phyloP scores from a whole-genome alignment of 768 basidiomycete genomes.

The Boletus sensibilis region DNA sequence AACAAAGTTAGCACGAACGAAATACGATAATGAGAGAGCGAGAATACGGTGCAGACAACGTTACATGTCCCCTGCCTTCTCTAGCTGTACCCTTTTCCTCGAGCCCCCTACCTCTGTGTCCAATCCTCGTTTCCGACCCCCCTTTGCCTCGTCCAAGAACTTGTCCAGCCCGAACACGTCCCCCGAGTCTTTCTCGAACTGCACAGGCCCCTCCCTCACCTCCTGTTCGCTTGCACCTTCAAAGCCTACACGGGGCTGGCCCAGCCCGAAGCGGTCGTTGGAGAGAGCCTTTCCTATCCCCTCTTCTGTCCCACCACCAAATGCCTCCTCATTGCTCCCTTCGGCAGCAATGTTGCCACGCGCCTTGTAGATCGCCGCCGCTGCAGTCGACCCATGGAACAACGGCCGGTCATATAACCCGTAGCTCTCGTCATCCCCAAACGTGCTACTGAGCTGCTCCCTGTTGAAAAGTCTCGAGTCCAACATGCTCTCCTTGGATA shows the following conservation, averaged over 20 bases:
- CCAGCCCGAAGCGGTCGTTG: slow-evolving; percentile 92
- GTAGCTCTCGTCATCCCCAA: slow-evolving; percentile 93
- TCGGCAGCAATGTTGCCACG: slow-evolving; percentile 75
- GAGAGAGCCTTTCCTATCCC: slow-evolving; percentile 87
- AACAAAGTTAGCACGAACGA: neutral
- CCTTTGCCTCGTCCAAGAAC: slow-evolving; percentile 96
- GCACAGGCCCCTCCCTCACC: slow-evolving; percentile 88
- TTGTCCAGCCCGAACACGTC: slow-evolving; percentile 97
- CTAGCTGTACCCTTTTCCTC: slow-evolving; percentile 68
- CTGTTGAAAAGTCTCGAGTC: slow-evolving; percentile 98
- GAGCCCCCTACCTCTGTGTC: slow-evolving; percentile 72
- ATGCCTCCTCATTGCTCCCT: slow-evolving; percentile 81
- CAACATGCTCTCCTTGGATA: slow-evolving; percentile 95
- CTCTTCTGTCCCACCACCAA: slow-evolving; percentile 93
- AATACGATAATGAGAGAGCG: neutral
- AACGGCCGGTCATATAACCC: slow-evolving; percentile 92
- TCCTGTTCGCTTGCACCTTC: slow-evolving; percentile 89
- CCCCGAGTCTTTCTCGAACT: slow-evolving; percentile 97
- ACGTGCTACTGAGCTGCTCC: slow-evolving; percentile 76
- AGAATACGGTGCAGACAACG: neutral
- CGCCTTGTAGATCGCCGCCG: slow-evolving; percentile 99
- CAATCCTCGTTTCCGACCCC: slow-evolving; percentile 86
- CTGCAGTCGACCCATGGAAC: slow-evolving; percentile 94
- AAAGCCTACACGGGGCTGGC: slow-evolving; percentile 81
- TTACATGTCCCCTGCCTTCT: slow-evolving; percentile 53